A percentile compares a stretch with the other conserved stretches of the same genome.
phyloP scores from a whole-genome alignment of 2,329 filamentous ascomycete species.

The Paramyrothecium roridum region DNA sequence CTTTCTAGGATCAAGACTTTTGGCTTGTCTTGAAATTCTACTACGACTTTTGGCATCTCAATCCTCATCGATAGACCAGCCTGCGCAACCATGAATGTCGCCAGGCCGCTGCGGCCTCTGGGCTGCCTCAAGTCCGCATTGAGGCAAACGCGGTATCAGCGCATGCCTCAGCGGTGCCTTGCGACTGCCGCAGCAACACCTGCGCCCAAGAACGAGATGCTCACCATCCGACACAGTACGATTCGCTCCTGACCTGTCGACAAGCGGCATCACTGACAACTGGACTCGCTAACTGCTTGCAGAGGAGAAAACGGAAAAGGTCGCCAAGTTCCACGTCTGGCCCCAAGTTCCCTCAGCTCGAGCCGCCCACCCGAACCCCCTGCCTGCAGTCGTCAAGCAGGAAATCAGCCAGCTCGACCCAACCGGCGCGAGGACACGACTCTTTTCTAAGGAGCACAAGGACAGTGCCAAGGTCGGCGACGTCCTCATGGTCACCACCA shows the following conservation, averaged over 20 bases:
- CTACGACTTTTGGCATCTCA: not conserved
- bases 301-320: constrained; percentile 31
- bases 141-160: constrained; percentile 53
- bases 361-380: constrained; percentile 60
- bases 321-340: constrained; percentile 47
- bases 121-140: constrained; percentile 67
- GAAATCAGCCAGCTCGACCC: constrained; percentile 80
- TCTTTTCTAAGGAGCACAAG: constrained; percentile 75
- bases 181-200: constrained; percentile 31
- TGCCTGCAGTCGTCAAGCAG: constrained; percentile 62
- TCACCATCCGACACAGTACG: constrained; percentile 33
- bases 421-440: constrained; percentile 72
- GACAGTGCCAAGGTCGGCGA: constrained; percentile 84
- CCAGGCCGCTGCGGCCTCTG: constrained; percentile 61
- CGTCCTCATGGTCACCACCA: constrained; percentile 84
- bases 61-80: constrained; percentile 8
- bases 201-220: constrained; percentile 17
- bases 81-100: constrained; percentile 53
- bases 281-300: constrained; percentile 8
- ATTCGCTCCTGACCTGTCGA: not conserved
- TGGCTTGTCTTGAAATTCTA: not conserved
- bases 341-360: constrained; percentile 54
- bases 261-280: not conserved
- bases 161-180: constrained; percentile 41
- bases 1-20: not conserved